Evolutionary conservation across 352 stramenopile genomes (phyloP).

Genomic region (Globisporangium parvum): DNA sequence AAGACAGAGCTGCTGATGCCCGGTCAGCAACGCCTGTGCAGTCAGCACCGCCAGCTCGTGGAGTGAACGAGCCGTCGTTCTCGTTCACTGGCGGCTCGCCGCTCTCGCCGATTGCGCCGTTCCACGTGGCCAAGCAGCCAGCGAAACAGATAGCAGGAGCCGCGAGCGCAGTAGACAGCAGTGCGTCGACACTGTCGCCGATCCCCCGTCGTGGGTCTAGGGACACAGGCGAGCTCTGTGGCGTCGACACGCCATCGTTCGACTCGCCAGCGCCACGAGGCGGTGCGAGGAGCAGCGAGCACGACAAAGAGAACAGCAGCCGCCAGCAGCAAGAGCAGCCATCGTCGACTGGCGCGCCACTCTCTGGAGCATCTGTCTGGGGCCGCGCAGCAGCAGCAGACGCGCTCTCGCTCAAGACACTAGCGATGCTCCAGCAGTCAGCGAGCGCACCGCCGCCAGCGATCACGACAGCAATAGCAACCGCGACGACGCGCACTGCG

Average conservation of each 20-base stretch:
- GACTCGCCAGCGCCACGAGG: slow-evolving; percentile 15
- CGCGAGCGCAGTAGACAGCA: neutral
- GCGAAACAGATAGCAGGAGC: too few relatives aligned
- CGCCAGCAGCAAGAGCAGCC: neutral
- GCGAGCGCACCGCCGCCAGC: neutral
- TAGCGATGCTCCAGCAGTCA: neutral
- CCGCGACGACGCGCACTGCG: neutral
- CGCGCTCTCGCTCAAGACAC: too few relatives aligned
- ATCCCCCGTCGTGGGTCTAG: neutral
- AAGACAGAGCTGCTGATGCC: neutral
- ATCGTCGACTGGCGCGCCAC: slow-evolving; percentile 1
- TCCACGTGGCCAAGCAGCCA: neutral
- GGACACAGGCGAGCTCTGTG: neutral
- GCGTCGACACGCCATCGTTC: slow-evolving; percentile 12
- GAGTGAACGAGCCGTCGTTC: slow-evolving; percentile 2
- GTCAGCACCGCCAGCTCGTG: neutral
- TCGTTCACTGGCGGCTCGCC: slow-evolving; percentile 42
- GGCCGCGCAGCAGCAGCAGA: neutral
- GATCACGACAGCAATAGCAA: neutral
- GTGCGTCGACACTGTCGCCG: neutral
- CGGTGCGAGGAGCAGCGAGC: slow-evolving; percentile 11
- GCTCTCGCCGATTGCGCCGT: slow-evolving; percentile 22
- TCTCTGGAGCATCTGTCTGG: neutral
- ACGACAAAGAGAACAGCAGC: slow-evolving; percentile 26
- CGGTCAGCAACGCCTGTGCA: neutral